Conservation (phyloP, 164 flowering plant species). For the Protea cynaroides region DNA sequence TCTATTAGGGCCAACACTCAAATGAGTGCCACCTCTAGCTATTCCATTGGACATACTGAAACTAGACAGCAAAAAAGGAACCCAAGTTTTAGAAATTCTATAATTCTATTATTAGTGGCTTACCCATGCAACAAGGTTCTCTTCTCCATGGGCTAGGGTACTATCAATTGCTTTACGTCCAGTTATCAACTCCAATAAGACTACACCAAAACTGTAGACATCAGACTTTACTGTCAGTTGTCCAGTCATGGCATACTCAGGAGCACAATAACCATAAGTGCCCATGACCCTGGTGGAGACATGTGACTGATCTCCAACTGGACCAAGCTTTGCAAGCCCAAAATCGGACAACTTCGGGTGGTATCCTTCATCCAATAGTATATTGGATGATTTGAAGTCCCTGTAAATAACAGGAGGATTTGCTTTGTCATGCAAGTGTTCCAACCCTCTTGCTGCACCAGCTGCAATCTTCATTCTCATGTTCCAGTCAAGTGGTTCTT, state of each 20-base stretch:
- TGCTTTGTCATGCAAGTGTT: conserved; percentile 55
- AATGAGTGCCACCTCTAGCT: not conserved
- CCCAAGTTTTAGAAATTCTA: not conserved
- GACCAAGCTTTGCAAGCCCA: conserved; percentile 56
- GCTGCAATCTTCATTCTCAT: conserved; percentile 73
- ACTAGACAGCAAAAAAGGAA: not conserved
- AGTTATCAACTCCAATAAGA: conserved; percentile 45
- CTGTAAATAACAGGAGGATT: conserved; percentile 66
- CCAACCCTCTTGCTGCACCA: conserved; percentile 74
- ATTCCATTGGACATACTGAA: not conserved
- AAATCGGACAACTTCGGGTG: conserved; percentile 79
- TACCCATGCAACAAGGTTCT: conserved; percentile 49
- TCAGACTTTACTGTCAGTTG: conserved; percentile 47
- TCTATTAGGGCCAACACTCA: not conserved
- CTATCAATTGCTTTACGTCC: conserved; percentile 45
- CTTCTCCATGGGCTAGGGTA: conserved; percentile 30
- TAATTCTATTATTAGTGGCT: conserved; percentile 2
- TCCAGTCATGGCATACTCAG: conserved; percentile 54
- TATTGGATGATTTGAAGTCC: conserved; percentile 66
- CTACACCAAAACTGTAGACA: conserved; percentile 54
- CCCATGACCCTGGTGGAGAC: conserved; percentile 61
- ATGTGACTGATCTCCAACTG: conserved; percentile 40
- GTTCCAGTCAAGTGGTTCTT: conserved; percentile 63
- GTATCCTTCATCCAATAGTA: conserved; percentile 46
- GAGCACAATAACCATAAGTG: conserved; percentile 53